Conservation (phyloP, 2,329 filamentous ascomycete species). For the Trichoderma pleuroti region DNA sequence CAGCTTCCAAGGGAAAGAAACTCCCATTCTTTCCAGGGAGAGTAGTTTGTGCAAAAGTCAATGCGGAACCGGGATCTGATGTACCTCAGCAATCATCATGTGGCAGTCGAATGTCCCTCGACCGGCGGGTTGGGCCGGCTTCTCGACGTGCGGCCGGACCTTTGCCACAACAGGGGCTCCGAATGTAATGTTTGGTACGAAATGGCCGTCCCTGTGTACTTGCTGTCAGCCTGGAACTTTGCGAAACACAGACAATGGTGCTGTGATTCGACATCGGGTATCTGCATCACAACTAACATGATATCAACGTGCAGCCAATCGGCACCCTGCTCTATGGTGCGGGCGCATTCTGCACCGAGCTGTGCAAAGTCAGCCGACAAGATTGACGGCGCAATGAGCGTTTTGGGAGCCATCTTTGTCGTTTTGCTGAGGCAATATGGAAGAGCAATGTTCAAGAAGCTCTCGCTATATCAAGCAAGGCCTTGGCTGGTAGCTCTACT, state of each 20-base stretch:
- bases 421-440: neutral
- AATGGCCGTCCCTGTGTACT: conserved; percentile 81
- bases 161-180: conserved; percentile 92
- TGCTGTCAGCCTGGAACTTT: neutral
- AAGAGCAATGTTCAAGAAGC: neutral
- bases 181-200: conserved; percentile 98
- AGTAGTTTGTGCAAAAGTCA: neutral
- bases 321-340: conserved; percentile 80
- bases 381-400: conserved; percentile 98
- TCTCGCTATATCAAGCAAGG: neutral
- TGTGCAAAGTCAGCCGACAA: conserved; percentile 93
- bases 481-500: neutral
- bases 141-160: conserved; percentile 81
- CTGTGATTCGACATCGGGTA: neutral
- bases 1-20: neutral
- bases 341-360: conserved; percentile 79
- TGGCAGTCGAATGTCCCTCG: conserved; percentile 98
- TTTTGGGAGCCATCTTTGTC: conserved; percentile 71
- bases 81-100: conserved; percentile 99
- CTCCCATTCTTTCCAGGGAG: neutral
- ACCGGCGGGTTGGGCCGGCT: conserved; percentile 64
- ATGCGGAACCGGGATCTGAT: neutral
- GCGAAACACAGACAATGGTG: neutral
- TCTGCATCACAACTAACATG: conserved; percentile 48
- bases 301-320: conserved; percentile 97